phyloP scores from a whole-genome alignment of 768 basidiomycete species.

The Dacryopinax spathularia region DNA sequence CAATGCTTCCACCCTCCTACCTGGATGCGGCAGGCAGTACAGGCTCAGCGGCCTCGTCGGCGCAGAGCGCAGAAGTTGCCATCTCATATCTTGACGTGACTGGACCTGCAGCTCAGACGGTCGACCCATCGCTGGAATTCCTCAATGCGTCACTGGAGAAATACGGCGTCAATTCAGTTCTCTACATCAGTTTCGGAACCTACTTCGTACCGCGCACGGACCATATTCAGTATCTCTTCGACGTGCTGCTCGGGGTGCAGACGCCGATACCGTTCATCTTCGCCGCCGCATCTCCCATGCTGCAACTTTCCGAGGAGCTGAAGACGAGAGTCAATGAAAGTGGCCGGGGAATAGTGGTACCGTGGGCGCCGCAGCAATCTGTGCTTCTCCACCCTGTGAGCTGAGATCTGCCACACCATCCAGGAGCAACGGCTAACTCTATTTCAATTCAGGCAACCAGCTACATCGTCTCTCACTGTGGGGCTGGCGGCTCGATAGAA shows the following conservation, averaged over 20 bases:
- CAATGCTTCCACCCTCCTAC: background rate
- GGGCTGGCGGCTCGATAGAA: background rate
- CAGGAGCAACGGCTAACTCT: background rate
- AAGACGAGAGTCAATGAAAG: slow-evolving; percentile 11
- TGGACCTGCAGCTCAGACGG: background rate
- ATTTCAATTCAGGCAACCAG: background rate
- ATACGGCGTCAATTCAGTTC: background rate
- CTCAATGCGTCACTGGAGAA: background rate
- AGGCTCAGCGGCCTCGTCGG: background rate
- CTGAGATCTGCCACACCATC: background rate
- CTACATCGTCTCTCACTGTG: background rate
- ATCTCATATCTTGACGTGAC: background rate
- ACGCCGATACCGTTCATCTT: background rate
- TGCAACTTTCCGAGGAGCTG: slow-evolving; percentile 13
- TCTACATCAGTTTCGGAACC: background rate
- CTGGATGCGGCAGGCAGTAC: background rate
- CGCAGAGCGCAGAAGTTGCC: background rate
- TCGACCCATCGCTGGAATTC: background rate
- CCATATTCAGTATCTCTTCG: background rate
- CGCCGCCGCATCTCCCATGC: slow-evolving; percentile 9
- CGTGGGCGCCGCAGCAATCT: slow-evolving; percentile 19
- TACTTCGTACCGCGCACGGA: background rate
- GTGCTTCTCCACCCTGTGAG: slow-evolving; percentile 17
- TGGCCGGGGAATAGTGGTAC: slow-evolving; percentile 15
- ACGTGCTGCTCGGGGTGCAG: background rate